Conservation (phyloP, 805 yeast species). For the Metschnikowia picachoensis region DNA sequence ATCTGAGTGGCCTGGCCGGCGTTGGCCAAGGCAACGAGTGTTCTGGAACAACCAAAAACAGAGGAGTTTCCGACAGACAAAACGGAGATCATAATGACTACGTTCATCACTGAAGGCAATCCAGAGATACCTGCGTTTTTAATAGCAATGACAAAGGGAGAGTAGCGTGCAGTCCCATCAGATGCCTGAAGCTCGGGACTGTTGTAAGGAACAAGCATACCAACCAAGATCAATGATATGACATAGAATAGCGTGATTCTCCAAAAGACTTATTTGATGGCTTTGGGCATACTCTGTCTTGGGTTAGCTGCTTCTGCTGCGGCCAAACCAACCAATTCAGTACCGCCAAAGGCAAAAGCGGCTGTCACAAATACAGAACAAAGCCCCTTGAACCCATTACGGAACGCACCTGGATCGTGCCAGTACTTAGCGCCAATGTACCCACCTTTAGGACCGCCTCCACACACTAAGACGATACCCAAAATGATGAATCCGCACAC, state of each 20-base stretch:
- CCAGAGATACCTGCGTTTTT: conserved; percentile 57
- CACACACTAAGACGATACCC: conserved; percentile 52
- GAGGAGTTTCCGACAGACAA: conserved; percentile 76
- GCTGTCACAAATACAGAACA: conserved; percentile 59
- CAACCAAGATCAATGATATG: conserved; percentile 39
- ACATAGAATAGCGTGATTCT: conserved; percentile 58
- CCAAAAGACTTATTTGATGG: conserved; percentile 64
- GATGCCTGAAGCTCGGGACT: conserved; percentile 47
- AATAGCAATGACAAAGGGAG: conserved; percentile 76
- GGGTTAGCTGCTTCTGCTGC: conserved; percentile 65
- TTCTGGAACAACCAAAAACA: conserved; percentile 68
- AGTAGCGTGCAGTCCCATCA: conserved; percentile 49
- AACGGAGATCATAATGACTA: conserved; percentile 68
- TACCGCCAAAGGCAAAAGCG: conserved; percentile 64
- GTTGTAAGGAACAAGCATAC: conserved; percentile 47
- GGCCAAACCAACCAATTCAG: conserved; percentile 61
- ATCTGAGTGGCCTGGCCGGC: conserved; percentile 64
- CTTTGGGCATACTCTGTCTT: conserved; percentile 56
- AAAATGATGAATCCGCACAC: conserved; percentile 56
- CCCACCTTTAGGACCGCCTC: conserved; percentile 51
- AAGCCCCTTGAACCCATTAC: conserved; percentile 58
- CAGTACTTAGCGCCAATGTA: conserved; percentile 59
- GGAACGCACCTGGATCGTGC: conserved; percentile 57
- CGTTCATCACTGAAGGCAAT: conserved; percentile 70
- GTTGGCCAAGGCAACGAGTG: conserved; percentile 62